Conservation (phyloP, 257 asterid genomes). For the Solanum arcanum region DNA sequence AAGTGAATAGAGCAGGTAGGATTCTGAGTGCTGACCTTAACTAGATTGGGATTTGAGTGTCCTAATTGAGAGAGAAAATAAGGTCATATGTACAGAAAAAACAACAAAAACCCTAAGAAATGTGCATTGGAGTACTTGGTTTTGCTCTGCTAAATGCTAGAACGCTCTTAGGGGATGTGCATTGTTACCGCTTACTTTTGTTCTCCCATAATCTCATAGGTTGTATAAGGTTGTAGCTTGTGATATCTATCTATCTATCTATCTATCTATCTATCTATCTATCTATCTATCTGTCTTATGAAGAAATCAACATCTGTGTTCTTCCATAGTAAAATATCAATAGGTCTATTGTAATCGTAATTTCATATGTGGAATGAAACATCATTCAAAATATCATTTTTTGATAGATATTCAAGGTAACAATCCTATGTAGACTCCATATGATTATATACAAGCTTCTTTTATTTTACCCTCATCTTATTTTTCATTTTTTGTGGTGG, state of each 20-base stretch:
- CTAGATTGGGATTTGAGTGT: too few relatives aligned
- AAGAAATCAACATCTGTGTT: not conserved
- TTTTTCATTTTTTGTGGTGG: not conserved
- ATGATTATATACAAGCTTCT: not conserved
- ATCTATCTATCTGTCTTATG: not conserved
- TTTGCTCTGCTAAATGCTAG: not conserved
- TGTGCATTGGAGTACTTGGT: not conserved
- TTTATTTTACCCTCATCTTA: not conserved
- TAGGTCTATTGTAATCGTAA: not conserved
- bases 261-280: not conserved
- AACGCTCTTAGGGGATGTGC: not conserved
- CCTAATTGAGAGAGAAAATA: too few relatives aligned
- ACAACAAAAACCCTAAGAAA: not conserved
- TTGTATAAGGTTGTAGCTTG: not conserved
- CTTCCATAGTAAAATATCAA: not conserved
- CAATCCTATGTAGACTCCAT: not conserved
- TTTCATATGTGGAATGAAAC: not conserved
- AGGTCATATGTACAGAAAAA: not conserved
- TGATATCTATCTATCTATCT: not conserved
- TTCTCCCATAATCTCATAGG: not conserved
- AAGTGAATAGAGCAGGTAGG: too few relatives aligned
- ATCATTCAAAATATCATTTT: not conserved
- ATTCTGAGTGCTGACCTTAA: too few relatives aligned
- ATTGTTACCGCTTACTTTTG: not conserved
- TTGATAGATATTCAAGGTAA: not conserved